Base-by-base conservation (phyloP, 2,329 filamentous ascomycete species). In the Leptographium galeiforme region DNA sequence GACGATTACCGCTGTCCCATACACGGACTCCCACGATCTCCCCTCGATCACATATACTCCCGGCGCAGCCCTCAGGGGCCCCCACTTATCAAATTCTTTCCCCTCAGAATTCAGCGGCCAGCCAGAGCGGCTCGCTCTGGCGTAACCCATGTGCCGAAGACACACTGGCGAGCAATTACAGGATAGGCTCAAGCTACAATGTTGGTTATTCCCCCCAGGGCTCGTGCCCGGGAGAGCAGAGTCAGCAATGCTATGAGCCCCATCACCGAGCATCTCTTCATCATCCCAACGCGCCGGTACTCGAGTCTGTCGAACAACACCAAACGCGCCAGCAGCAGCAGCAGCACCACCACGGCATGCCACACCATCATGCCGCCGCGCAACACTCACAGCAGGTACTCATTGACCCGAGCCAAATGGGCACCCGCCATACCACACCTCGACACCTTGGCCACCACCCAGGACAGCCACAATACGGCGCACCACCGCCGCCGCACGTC, bases 51-150 rank as follows among this genome's bases (percentile, higher is more conserved):
- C 41, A 48, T 19, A 48, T 55, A 30, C 62, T 60, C 60, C 65
- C 67, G 66, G 67, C 65, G 66, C 68, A 74, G 75, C 75, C 76
- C 73, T 68, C 65, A 68, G 74, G 74, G 76, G 76, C 74, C 69
- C 69, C 68, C 62, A 66, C 67, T 64, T 65, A 69, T 67, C 73
- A 72, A 73, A 78, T 78, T 75, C 71, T 78, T 70, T 76, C 77
- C 66, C 73, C 79, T 65, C 77, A 78, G 72, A 76, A 68, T 70
- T 74, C 78, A 74, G 79, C 77, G 77, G 75, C 77, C 81, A 81
- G 82, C 80, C 79, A 82, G 82, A 79, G 82, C 81, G 81, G 73
- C 71, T 77, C 76, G 82, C 81, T 85, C 82, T 85, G 82, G 82
- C 81, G 80, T 80, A 77, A 80, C 79, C 80, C 77, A 85, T 85